Conservation (phyloP, 176 grass and related monocot genomes). For the Musa itinerans region DNA sequence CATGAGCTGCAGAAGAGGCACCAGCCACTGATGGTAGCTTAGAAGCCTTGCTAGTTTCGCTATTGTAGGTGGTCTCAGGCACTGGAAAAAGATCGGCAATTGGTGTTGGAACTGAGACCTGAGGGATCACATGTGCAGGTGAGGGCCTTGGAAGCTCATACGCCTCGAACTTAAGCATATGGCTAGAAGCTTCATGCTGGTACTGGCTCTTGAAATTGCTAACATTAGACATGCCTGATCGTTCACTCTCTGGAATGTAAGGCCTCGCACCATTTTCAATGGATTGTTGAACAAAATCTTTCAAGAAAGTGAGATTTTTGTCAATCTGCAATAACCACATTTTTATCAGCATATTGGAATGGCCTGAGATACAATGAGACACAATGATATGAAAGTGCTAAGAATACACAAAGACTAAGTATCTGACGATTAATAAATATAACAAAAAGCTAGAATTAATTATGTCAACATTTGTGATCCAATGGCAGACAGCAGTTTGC, state of each 20-base stretch:
- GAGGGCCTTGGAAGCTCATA: conserved; percentile 86
- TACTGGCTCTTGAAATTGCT: conserved; percentile 55
- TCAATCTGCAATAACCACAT: conserved; percentile 42
- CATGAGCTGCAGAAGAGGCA: conserved; percentile 53
- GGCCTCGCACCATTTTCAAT: conserved; percentile 82
- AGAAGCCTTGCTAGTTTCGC: conserved; percentile 42
- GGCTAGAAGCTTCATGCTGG: conserved; percentile 63
- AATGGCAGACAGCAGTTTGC: too few species aligned
- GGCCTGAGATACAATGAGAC: background rate
- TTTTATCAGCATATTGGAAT: conserved; percentile 18
- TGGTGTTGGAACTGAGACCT: conserved; percentile 28
- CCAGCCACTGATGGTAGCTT: conserved; percentile 36
- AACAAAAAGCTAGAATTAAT: too few species aligned
- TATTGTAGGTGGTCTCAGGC: conserved; percentile 50
- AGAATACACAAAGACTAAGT: background rate
- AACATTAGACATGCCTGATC: conserved; percentile 47
- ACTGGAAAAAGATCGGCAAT: conserved; percentile 59
- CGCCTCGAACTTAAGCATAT: conserved; percentile 86
- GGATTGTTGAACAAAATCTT: conserved; percentile 68
- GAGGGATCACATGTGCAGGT: conserved; percentile 31
- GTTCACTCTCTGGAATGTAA: conserved; percentile 74
- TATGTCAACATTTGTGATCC: too few species aligned
- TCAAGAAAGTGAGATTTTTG: conserved; percentile 65
- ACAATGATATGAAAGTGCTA: background rate
- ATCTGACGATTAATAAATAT: too few species aligned